These are phyloP conservation scores for Pseudocercospora vitis DNA, from an alignment of 2,329 filamentous ascomycete genomes.

Conservation along the genomic window DNA sequence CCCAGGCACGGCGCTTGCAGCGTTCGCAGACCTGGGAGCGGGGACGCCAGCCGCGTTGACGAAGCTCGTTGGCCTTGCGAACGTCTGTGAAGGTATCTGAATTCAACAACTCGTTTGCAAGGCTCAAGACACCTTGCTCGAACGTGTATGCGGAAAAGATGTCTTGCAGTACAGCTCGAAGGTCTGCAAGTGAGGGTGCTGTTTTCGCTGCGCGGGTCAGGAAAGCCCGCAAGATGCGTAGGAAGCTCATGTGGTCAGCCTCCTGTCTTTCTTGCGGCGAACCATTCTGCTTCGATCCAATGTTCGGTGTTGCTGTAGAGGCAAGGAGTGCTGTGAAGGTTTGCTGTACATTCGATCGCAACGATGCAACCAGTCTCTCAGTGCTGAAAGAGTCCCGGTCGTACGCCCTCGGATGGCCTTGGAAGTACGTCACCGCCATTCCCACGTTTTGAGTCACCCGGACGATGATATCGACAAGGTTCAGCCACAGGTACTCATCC, in stretches of 20 bases:
- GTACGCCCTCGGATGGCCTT: conserved; percentile 37
- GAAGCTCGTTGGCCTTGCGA: conserved; percentile 67
- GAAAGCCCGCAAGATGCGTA: conserved; percentile 86
- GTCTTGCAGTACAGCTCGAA: conserved; percentile 79
- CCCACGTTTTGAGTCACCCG: conserved; percentile 50
- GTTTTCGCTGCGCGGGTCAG: conserved; percentile 76
- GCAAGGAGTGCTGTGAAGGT: conserved; percentile 84
- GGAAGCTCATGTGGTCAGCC: conserved; percentile 66
- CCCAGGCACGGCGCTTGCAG: conserved; percentile 82
- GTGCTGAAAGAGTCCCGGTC: conserved; percentile 49
- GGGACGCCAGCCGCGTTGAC: conserved; percentile 86
- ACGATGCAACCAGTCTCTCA: conserved; percentile 62
- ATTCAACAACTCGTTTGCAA: conserved; percentile 84
- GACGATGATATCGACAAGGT: conserved; percentile 63
- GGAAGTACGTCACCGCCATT: conserved; percentile 25
- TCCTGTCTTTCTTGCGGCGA: neutral
- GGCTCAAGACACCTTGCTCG: conserved; percentile 77
- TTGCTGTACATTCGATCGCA: conserved; percentile 82
- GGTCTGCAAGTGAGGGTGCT: conserved; percentile 82
- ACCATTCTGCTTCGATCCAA: conserved; percentile 26
- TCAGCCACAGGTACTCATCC: conserved; percentile 66
- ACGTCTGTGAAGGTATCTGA: conserved; percentile 86
- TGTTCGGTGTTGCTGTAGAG: conserved; percentile 60
- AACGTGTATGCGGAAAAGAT: conserved; percentile 96
- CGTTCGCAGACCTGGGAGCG: conserved; percentile 83